Evolutionary conservation across 139 green algal species (phyloP), one percentile per base, ranked within the genome.

Genomic region (Chlorella ohadii): DNA sequence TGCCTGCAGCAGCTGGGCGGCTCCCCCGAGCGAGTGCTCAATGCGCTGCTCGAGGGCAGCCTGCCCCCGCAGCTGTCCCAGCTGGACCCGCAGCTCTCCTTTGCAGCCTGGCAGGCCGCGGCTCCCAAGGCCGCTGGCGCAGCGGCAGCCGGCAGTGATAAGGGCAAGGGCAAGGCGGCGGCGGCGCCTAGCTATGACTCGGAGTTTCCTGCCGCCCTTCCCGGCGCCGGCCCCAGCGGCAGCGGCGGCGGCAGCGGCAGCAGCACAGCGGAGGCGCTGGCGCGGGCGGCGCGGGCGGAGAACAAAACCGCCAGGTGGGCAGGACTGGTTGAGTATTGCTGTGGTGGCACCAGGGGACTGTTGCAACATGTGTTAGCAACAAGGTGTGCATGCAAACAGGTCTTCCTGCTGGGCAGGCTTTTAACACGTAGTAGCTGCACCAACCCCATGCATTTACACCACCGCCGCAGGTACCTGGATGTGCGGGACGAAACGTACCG

Each of bases 1-100:
- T 93, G 88, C 61, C 85, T 97, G 39, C 72, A 92, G 22, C 80
- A 80, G 23, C 88, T 85, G 67, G 88, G 80, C 36, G 77, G 77
- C 38, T 87, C 89, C 65, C 67, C 89, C 0, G 94, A 97, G 82
- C 83, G 84, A 64, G 93, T 94, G 31, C 88, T 97, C 31, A 81
- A 95, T 76, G 68, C 75, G 25, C 84, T 97, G 41, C 85, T 97
- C 72, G 93, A 96, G 61, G 93, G 93, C 27, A 78, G 70, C 23
- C 87, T 95, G 70, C 91, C 91, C 22, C 36, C 73, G 22, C 47
- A 82, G n/a, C 76, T 94, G 33, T 56, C 75, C 3, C 65, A 59
- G 3, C 78, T 97, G n/a, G 90, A 96, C 81, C 47, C 72, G 0
- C 66, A 88, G 20, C 79, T 93, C n/a, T 56, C 17, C 33, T 76